These are phyloP conservation scores for Pachyrhizus erosus DNA, from an alignment of 306 rosid genomes.

Conservation along the genomic window DNA sequence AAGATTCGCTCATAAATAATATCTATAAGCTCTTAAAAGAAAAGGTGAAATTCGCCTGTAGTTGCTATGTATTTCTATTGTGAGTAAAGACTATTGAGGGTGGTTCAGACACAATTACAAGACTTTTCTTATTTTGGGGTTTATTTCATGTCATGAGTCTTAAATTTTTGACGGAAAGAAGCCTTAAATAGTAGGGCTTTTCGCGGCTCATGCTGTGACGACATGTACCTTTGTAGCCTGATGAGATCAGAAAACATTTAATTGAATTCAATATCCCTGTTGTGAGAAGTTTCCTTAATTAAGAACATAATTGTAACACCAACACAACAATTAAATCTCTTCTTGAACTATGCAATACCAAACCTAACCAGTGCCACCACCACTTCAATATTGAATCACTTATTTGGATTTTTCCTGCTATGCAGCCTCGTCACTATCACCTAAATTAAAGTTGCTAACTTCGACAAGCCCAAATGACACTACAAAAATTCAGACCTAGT, in stretches of 20 bases:
- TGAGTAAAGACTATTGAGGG: too few species aligned
- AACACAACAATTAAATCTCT: slow-evolving; percentile 2
- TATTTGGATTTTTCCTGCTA: not conserved
- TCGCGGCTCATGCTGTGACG: not conserved
- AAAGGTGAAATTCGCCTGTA: too few species aligned
- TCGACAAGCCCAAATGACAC: not conserved
- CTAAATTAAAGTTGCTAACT: not conserved
- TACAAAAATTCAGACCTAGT: not conserved
- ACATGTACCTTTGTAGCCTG: not conserved
- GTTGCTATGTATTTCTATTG: too few species aligned
- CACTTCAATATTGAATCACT: slow-evolving; percentile 2
- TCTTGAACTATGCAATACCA: slow-evolving; percentile 12
- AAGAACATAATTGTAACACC: not conserved
- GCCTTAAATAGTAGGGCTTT: not conserved
- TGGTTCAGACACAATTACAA: too few species aligned
- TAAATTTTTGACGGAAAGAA: not conserved
- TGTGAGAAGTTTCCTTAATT: too few species aligned
- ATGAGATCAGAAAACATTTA: slow-evolving; percentile 14
- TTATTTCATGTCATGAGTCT: not conserved
- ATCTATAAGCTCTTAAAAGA: too few species aligned
- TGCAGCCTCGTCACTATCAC: slow-evolving; percentile 12
- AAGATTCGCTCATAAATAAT: too few species aligned
- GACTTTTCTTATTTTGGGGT: not conserved
- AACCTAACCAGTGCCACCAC: slow-evolving; percentile 24
- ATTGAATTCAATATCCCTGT: not conserved